Conservation (phyloP, 2,329 filamentous ascomycete genomes). For the Gaeumannomyces sp. region DNA sequence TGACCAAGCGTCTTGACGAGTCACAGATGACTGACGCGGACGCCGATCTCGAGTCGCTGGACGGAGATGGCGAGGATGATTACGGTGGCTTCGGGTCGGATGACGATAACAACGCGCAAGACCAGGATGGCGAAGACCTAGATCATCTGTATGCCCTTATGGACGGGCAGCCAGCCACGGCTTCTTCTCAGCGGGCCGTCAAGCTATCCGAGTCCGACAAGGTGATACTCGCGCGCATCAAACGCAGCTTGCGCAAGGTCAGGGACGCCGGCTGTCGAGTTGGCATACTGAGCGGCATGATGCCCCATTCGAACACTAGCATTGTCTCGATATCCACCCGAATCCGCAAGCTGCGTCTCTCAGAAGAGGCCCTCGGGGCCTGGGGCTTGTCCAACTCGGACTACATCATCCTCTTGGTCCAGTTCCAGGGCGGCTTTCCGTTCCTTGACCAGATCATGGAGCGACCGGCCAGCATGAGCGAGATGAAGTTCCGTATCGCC, state of each 20-base stretch:
- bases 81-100: conserved; percentile 19
- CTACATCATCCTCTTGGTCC: conserved; percentile 69
- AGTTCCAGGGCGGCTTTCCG: conserved; percentile 54
- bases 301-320: conserved; percentile 31
- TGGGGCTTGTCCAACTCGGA: conserved; percentile 65
- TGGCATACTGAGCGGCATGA: conserved; percentile 50
- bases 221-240: conserved; percentile 28
- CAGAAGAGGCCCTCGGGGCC: conserved; percentile 66
- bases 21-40: conserved; percentile 19
- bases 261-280: conserved; percentile 65
- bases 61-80: conserved; percentile 18
- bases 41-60: conserved; percentile 11
- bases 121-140: conserved; percentile 16
- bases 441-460: conserved; percentile 47
- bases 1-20: conserved; percentile 26
- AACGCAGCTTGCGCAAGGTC: conserved; percentile 53
- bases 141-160: conserved; percentile 1
- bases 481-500: conserved; percentile 58
- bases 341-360: conserved; percentile 64
- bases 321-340: conserved; percentile 63
- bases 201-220: conserved; percentile 5
- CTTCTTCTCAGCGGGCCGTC: conserved; percentile 10
- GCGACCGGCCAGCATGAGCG: conserved; percentile 23
- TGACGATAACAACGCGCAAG: conserved; percentile 21
- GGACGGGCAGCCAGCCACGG: neutral